A percentile compares a stretch with the other conserved stretches of the same genome.
These are phyloP conservation scores for Ogataea angusta DNA, from an alignment of 805 yeast genomes.

Conservation along the genomic window DNA sequence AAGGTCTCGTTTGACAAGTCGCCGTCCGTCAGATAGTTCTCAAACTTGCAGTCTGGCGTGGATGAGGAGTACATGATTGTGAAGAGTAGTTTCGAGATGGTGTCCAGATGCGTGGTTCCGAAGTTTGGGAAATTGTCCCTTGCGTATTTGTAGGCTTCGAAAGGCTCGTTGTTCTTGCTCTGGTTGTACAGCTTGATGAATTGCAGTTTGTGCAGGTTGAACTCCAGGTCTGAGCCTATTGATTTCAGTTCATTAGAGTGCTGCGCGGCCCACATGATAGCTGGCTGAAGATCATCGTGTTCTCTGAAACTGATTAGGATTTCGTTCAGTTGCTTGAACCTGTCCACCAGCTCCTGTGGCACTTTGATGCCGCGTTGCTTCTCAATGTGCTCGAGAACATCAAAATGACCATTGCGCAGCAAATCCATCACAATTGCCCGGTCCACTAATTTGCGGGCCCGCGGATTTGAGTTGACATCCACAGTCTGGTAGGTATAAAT, in stretches of 20 bases:
- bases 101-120: constrained; percentile 37
- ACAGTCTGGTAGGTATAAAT: constrained; percentile 26
- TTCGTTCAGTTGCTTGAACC: constrained; percentile 41
- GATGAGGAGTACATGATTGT: constrained; percentile 29
- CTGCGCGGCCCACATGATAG: constrained; percentile 46
- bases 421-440: constrained; percentile 33
- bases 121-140: constrained; percentile 38
- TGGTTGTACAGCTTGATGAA: constrained; percentile 33
- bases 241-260: constrained; percentile 26
- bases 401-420: constrained; percentile 31
- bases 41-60: constrained; percentile 7
- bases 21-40: constrained; percentile 7
- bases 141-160: constrained; percentile 43
- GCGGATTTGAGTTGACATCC: constrained; percentile 10
- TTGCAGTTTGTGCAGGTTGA: constrained; percentile 42
- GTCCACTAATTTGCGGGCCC: constrained; percentile 19
- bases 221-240: constrained; percentile 43
- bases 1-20: constrained; percentile 16
- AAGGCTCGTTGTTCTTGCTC: constrained; percentile 19
- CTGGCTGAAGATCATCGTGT: constrained; percentile 38
- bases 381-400: constrained; percentile 24
- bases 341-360: constrained; percentile 30
- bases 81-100: constrained; percentile 44
- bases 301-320: constrained; percentile 38
- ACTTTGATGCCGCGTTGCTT: constrained; percentile 29